These are phyloP conservation scores for Filobasidium uniguttulatum DNA, from an alignment of 1,284 basidiomycete genomes.

Conservation along the genomic window DNA sequence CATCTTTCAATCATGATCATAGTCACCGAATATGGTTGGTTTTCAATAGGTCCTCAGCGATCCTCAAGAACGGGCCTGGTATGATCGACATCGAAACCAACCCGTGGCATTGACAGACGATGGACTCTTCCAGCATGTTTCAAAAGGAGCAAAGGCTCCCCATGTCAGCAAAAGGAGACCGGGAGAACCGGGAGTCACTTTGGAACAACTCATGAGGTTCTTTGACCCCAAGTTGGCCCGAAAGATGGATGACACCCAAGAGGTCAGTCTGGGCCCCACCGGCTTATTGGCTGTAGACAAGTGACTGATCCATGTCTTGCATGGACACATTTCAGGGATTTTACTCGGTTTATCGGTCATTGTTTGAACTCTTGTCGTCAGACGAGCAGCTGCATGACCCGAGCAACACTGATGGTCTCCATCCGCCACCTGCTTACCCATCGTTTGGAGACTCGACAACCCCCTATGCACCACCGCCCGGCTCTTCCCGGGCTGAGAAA, in stretches of 20 bases:
- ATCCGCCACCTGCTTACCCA: conserved; percentile 46
- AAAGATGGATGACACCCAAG: conserved; percentile 53
- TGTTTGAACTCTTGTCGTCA: conserved; percentile 69
- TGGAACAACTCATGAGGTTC: conserved; percentile 71
- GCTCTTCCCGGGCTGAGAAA: conserved; percentile 37
- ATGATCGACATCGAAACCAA: conserved; percentile 87
- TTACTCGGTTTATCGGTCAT: conserved; percentile 74
- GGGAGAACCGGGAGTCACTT: conserved; percentile 63
- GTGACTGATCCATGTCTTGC: not conserved
- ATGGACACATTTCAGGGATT: conserved; percentile 51
- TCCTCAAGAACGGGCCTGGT: conserved; percentile 95
- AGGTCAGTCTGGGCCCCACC: conserved; percentile 41
- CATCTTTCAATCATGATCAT: no score
- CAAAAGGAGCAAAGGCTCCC: conserved; percentile 44
- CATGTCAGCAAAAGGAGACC: conserved; percentile 47
- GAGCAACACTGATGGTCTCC: conserved; percentile 37
- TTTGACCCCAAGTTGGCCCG: conserved; percentile 64
- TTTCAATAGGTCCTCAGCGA: conserved; percentile 63
- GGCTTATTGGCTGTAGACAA: not conserved
- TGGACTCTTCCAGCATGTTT: conserved; percentile 71
- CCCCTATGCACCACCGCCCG: conserved; percentile 44
- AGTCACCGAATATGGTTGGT: no score
- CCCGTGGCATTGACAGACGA: conserved; percentile 69
- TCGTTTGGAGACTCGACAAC: conserved; percentile 72
- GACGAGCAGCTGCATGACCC: conserved; percentile 55